Evolutionary conservation across 2,329 filamentous ascomycete genomes (phyloP), one percentile per base, ranked within the genome.

Genomic region (Fusarium sp.): DNA sequence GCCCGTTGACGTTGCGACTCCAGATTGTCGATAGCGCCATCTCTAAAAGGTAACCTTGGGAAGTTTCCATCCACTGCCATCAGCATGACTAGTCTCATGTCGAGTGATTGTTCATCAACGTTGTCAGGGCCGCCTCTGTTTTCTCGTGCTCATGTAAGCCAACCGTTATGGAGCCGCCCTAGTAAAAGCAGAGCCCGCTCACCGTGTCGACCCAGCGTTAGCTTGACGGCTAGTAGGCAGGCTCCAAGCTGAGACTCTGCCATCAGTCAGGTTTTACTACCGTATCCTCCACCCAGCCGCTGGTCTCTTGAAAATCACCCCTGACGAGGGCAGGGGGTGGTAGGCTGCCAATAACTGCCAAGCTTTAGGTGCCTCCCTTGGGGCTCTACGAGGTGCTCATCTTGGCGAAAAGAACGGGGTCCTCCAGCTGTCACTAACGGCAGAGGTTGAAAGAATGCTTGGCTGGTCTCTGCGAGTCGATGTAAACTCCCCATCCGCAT

Each of bases 201-300:
- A 68, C 68, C 66, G 70, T 62, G 56, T 77, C 45, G 57, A 58
- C 74, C 69, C 61, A 58, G 47, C 65, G 68, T 76, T 73, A 69
- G 75, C 63, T 52, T 69, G 54, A 54, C 62, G 64, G 67, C 52
- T 59, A 63, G 66, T 66, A 69, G 63, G 22, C 45, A 50, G 45
- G 47, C 62, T 71, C 62, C 22, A 33, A 70, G 66, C 50, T 72
- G 71, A 73, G 69, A 73, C 69, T 64, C 45, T 60, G 52, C 40
- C 33, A 50, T 38, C 40, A 62, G 50, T 57, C 32, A 61, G 57
- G 17, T 65, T 30, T 40, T 65, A 50, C 50, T 30, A 12, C 22
- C 60, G 22, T 40, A 57, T 37, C 38, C 56, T 58, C 38, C 30
- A 17, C 52, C 20, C 40, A 50, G 45, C 45, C 45, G 64, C 63